Conservation (phyloP, 2,329 filamentous ascomycete species). For the Aaosphaeria pasadenensis region DNA sequence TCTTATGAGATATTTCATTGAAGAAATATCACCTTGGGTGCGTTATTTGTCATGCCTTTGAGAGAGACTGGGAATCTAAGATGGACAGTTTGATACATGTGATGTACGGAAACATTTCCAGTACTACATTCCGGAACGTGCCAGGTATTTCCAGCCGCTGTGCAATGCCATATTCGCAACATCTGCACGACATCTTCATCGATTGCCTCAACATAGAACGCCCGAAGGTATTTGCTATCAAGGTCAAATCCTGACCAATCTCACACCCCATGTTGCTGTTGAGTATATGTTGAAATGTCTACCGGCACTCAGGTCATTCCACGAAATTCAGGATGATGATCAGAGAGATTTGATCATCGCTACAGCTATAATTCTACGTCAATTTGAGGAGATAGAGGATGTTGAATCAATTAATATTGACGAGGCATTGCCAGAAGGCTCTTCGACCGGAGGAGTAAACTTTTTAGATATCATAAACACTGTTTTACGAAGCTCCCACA, state of each 20-base stretch:
- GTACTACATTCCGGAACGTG: background rate
- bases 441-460: background rate
- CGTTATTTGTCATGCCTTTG: background rate
- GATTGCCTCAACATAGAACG: background rate
- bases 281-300: slow-evolving; percentile 3
- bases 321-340: background rate
- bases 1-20: background rate
- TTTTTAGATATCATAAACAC: background rate
- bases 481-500: background rate
- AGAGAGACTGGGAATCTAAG: background rate
- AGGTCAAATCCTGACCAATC: background rate
- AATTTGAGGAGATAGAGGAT: slow-evolving; percentile 1
- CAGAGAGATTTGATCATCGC: slow-evolving; percentile 1
- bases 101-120: background rate
- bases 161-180: slow-evolving; percentile 1
- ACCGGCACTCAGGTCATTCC: background rate
- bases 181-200: background rate
- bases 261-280: background rate
- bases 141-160: background rate
- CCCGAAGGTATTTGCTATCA: background rate
- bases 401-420: background rate
- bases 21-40: slow-evolving; percentile 1
- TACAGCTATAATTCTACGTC: slow-evolving; percentile 1
- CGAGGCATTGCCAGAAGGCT: background rate
- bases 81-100: background rate